Base-by-base conservation (phyloP, 192 early-diverging fungal species). In the Lobosporangium transversale region DNA sequence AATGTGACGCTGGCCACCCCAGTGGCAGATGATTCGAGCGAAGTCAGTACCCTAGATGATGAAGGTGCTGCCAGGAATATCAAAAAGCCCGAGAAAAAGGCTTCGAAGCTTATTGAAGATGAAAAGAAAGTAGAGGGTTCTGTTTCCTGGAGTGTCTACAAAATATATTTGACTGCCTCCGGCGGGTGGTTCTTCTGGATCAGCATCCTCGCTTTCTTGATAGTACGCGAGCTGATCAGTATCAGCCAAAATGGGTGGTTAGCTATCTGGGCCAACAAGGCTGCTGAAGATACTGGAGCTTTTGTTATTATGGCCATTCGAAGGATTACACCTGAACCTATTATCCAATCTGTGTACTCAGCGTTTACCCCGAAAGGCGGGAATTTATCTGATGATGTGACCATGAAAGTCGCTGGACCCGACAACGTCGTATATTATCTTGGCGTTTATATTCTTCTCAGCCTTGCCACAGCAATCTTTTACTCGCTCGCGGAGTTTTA, bases 121-220 rank as follows among this genome's bases (percentile, higher is more conserved):
- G 97, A 99, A 75, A 90, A 93, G 67, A 87, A 87, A 48, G 91
- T 87, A n/a, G 84, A 87, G 14, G 97, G 97, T 0, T 83, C 85
- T 48, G 95, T 98, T 54, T 81, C 83, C 32, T 83, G 71, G 11
- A 56, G 64, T 4, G 90, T 98, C 12, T 98, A 95, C 88, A 61
- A 87, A 24, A 78, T 82, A 14, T 99, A 97, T 73, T 79, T 91
- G 59, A 65, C 66, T 32, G 88, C 89, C 20, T 88, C 90, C 11
- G 92, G 92, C 15, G 78, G 86, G 27, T 71, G 57, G 47, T 52
- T 61, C 47, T 86, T 84, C 70, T 94, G 92, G 92, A 48, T 83
- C 23, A n/a, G 81, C 14, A 14, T 90, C 20, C n/a, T 82, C 10
- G 56, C 68, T 31, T 45, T 85, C 1, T 81, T 86, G 35, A 43